phyloP scores from a whole-genome alignment of 371 early-diverging fungal species.

The Smittium culicis region DNA sequence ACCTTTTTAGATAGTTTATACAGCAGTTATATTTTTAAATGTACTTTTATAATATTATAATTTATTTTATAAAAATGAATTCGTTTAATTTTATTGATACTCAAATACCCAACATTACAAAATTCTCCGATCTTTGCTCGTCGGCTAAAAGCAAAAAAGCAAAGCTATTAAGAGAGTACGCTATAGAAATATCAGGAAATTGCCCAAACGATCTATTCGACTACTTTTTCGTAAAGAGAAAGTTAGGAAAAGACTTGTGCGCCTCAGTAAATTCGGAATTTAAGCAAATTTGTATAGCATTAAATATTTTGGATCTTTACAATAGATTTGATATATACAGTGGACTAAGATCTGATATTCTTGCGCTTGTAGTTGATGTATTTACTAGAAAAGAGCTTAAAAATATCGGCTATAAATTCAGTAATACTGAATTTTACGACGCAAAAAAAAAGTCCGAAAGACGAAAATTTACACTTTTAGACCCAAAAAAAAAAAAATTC shows the following conservation, averaged over 20 bases:
- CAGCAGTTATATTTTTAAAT: too few relatives aligned
- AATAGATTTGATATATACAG: neutral
- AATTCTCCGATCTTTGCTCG: neutral
- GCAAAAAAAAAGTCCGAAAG: neutral
- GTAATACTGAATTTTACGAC: neutral
- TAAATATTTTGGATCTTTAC: neutral
- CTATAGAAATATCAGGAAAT: neutral
- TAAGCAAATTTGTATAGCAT: neutral
- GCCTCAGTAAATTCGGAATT: neutral
- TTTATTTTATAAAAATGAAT: too few relatives aligned
- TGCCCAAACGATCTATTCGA: neutral
- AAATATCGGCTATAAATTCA: neutral
- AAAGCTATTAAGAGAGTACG: neutral
- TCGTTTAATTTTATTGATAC: too few relatives aligned
- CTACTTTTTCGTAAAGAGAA: neutral
- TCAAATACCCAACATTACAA: too few relatives aligned
- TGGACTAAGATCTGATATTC: neutral
- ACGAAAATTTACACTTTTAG: neutral
- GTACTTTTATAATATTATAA: too few relatives aligned
- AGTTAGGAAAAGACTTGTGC: neutral
- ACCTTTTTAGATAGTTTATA: too few relatives aligned
- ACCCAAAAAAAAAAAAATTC: neutral
- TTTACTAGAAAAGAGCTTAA: neutral
- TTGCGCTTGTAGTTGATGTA: neutral
- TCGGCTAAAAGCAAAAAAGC: neutral